These are phyloP conservation scores for Ensete ventricosum DNA, from an alignment of 176 grass and related monocot genomes.

Conservation along the genomic window DNA sequence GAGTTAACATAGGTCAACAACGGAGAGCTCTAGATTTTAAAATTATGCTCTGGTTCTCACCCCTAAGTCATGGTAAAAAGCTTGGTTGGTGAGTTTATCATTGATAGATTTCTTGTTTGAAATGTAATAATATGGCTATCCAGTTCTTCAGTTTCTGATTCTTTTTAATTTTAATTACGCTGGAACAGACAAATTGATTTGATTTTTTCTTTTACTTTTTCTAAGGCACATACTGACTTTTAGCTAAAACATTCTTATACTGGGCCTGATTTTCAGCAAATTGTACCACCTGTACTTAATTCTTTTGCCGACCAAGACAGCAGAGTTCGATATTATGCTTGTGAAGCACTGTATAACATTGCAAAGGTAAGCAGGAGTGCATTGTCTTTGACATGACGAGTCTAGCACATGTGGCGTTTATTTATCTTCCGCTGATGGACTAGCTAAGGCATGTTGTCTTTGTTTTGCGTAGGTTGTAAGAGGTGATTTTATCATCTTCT, in stretches of 20 bases:
- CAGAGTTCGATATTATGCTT: slow-evolving; percentile 98
- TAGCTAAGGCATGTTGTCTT: neutral
- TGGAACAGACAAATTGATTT: too few relatives aligned
- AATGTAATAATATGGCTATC: too few relatives aligned
- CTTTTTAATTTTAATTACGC: too few relatives aligned
- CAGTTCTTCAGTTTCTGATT: too few relatives aligned
- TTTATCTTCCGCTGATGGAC: neutral
- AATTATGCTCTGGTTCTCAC: too few relatives aligned
- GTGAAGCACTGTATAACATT: slow-evolving; percentile 99
- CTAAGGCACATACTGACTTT: neutral
- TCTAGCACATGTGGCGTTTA: slow-evolving; percentile 4
- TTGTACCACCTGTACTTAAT: slow-evolving; percentile 74
- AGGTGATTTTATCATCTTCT: slow-evolving; percentile 93
- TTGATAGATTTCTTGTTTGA: too few relatives aligned
- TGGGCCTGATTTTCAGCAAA: slow-evolving; percentile 37
- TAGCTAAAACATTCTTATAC: neutral
- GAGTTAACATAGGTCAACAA: too few relatives aligned
- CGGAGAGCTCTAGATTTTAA: too few relatives aligned
- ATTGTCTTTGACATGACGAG: neutral
- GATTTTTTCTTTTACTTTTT: neutral
- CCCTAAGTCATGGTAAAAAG: too few relatives aligned
- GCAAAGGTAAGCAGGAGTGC: slow-evolving; percentile 44
- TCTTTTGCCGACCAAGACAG: slow-evolving; percentile 83
- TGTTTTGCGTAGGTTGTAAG: slow-evolving; percentile 64
- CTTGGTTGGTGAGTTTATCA: too few relatives aligned